Evolutionary conservation across 2,329 filamentous ascomycete genomes (phyloP).

Genomic region (Monosporascus ibericus): DNA sequence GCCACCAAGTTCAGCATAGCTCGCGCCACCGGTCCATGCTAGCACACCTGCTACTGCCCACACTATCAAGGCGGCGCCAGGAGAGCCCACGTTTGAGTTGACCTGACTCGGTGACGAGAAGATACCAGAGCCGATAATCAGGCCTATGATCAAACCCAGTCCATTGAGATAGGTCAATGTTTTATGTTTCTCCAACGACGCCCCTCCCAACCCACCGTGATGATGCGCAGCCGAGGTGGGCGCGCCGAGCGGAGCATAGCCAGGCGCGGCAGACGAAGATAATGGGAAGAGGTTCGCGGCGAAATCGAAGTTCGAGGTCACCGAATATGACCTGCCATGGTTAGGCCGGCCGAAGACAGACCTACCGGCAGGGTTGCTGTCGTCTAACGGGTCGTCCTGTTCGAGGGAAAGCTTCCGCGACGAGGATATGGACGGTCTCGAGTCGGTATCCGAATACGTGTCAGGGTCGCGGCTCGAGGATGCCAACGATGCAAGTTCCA

Average conservation of each 20-base stretch:
- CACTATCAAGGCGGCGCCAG: constrained; percentile 82
- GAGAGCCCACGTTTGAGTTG: constrained; percentile 83
- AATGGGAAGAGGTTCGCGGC: constrained; percentile 88
- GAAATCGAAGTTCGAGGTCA: constrained; percentile 93
- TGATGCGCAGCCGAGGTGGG: constrained; percentile 51
- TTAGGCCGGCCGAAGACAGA: constrained; percentile 32
- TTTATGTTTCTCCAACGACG: constrained; percentile 90
- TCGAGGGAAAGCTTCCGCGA: constrained; percentile 86
- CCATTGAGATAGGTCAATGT: constrained; percentile 93
- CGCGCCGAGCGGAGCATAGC: constrained; percentile 81
- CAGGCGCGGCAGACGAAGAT: constrained; percentile 66
- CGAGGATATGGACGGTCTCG: constrained; percentile 82
- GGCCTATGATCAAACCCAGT: constrained; percentile 78
- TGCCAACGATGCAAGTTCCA: constrained; percentile 92
- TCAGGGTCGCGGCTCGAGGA: constrained; percentile 66
- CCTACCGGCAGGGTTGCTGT: constrained; percentile 45
- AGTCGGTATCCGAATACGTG: constrained; percentile 61
- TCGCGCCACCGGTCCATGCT: constrained; percentile 92
- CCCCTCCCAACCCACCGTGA: constrained; percentile 57
- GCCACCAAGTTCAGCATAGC: constrained; percentile 91
- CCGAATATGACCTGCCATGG: constrained; percentile 70
- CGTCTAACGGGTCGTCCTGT: constrained; percentile 73
- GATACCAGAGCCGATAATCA: constrained; percentile 95
- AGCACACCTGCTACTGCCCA: constrained; percentile 88
- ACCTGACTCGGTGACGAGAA: constrained; percentile 94